These are phyloP conservation scores for Penicillium glabrum DNA, from an alignment of 2,329 filamentous ascomycete species.

Conservation along the genomic window DNA sequence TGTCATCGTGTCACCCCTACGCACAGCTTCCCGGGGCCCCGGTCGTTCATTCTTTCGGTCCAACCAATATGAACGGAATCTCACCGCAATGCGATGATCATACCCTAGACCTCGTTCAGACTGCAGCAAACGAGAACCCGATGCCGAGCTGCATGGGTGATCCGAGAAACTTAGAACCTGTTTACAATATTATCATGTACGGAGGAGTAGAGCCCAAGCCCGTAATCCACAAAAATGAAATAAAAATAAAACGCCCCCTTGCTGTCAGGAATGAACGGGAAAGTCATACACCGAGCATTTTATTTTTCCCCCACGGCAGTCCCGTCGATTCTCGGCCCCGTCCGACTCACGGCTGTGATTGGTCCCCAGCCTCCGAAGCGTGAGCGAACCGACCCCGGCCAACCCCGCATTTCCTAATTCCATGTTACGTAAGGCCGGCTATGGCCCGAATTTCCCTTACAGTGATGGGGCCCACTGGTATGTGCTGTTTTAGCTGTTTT, in stretches of 20 bases:
- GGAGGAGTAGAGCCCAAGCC: background rate
- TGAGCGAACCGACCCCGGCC: conserved; percentile 24
- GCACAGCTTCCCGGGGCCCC: background rate
- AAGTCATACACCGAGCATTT: conserved; percentile 20
- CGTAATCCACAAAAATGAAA: background rate
- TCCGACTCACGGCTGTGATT: conserved; percentile 14
- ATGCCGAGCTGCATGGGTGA: conserved; percentile 10
- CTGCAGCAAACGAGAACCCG: conserved; percentile 5
- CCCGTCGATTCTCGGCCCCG: conserved; percentile 18
- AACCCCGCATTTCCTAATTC: conserved; percentile 26
- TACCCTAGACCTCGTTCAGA: background rate
- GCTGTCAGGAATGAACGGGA: conserved; percentile 6
- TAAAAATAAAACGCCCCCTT: background rate
- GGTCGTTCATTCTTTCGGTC: background rate
- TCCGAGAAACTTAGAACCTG: conserved; percentile 7
- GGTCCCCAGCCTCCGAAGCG: conserved; percentile 20
- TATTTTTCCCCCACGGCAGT: conserved; percentile 6
- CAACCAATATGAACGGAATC: background rate
- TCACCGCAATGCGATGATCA: background rate
- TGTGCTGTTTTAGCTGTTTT: background rate
- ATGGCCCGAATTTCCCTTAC: conserved; percentile 2
- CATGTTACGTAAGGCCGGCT: conserved; percentile 21
- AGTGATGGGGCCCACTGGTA: background rate
- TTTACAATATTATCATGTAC: background rate
- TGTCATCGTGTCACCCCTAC: conserved; percentile 1